A percentile compares a stretch with the other conserved stretches of the same genome.
Evolutionary conservation across 768 basidiomycete genomes (phyloP).

Genomic region (Lactarius vividus): DNA sequence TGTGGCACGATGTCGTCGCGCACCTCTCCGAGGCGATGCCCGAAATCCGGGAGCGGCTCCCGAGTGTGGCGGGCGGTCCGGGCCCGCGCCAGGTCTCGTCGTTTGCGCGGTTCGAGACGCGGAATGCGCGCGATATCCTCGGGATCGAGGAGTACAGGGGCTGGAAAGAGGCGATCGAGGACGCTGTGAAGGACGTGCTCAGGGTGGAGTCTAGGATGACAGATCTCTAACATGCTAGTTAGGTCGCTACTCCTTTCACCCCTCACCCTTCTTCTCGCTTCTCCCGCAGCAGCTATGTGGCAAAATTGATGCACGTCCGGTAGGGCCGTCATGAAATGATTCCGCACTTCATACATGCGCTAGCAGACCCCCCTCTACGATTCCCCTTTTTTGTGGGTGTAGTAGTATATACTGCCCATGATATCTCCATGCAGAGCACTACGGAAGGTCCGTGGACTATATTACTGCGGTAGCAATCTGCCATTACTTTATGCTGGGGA

Average conservation of each 20-base stretch:
- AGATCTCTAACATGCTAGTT: not conserved
- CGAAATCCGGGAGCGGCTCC: conserved; percentile 14
- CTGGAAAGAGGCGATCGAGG: conserved; percentile 19
- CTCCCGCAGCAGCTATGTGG: not conserved
- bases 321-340: not conserved
- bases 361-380: not conserved
- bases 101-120: conserved; percentile 18
- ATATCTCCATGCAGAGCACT: not conserved
- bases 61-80: conserved; percentile 2
- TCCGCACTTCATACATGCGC: not conserved
- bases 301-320: not conserved
- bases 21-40: conserved; percentile 19
- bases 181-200: conserved; percentile 17
- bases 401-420: not conserved
- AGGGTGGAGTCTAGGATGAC: conserved; percentile 3
- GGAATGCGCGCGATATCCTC: conserved; percentile 19
- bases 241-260: no score
- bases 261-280: not conserved
- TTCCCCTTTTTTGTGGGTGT: not conserved
- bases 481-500: no score
- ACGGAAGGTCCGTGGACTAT: not conserved
- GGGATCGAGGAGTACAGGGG: conserved; percentile 9
- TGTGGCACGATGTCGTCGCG: conserved; percentile 17
- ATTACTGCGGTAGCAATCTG: not conserved
- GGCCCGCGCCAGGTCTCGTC: not conserved